Evolutionary conservation across 169 alveolate species (phyloP), one percentile per base, ranked within the genome.

Genomic region (Babesia sp.): DNA sequence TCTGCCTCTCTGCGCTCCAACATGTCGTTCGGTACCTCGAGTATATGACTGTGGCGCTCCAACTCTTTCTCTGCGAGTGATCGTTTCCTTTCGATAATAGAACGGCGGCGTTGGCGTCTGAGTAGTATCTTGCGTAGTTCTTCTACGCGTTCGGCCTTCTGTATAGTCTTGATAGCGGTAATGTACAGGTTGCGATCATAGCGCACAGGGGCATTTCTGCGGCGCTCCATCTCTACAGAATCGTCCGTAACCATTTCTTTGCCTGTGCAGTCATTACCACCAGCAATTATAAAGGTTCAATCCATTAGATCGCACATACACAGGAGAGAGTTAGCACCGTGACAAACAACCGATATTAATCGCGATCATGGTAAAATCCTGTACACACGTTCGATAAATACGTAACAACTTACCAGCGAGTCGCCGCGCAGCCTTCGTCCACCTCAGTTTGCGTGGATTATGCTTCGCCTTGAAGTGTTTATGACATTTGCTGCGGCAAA

Each of bases 401-500:
- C n/a, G n/a, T 11, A 41, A 41, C 50, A 7, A 48, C 58, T 22
- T 54, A 77, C 94, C 98, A 36, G 87, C 92, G 45, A 97, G 91
- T 64, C 96, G 92, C 72, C 99, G 85, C 76, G 94, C 94, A 14
- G 99, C 99, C 91, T 98, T 98, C 31, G 99, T 98, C 99, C 99
- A 98, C 71, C 93, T 94, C 64, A 96, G 90, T 88, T 97, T 97
- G 56, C 99, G 90, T 8, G 99, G 99, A 75, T 97, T 98, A 81
- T 96, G 98, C 90, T 96, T 95, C 71, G 98, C 98, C 90, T 97
- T 97, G 91, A 98, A 98, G 86, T 95, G 98, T 84, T 92, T 95
- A 82, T 97, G 98, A 87, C 99, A 98, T 83, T 98, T 97, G 51
- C 99, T 93, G 26, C 99, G 91, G 90, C 99, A 98, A 88, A 98